Percentiles rank a stretch among this genome's conserved stretches.
These are phyloP conservation scores for Hypoxylon subgilvum DNA, from an alignment of 495 filamentous ascomycete species.

Conservation along the genomic window DNA sequence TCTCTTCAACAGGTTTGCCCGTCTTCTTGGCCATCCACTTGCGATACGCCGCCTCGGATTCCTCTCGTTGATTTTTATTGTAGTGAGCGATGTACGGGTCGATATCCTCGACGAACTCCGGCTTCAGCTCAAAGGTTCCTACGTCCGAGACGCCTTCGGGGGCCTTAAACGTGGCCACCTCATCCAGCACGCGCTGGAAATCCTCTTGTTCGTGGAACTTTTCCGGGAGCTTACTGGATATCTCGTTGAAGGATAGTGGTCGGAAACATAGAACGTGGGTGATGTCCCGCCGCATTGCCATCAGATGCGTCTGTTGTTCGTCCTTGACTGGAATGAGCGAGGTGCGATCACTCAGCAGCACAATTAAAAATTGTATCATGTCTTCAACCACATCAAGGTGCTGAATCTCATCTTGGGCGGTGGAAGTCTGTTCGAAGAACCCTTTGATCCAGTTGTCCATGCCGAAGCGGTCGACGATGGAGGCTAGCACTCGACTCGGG, in stretches of 20 bases:
- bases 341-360: conserved; percentile 85
- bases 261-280: conserved; percentile 95
- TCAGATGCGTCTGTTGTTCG: conserved; percentile 65
- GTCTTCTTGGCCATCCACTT: conserved; percentile 87
- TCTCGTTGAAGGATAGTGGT: conserved; percentile 89
- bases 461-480: conserved; percentile 88
- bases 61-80: conserved; percentile 95
- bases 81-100: conserved; percentile 96
- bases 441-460: conserved; percentile 90
- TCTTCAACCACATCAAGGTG: conserved; percentile 93
- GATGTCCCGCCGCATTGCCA: conserved; percentile 84
- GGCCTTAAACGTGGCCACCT: conserved; percentile 85
- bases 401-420: conserved; percentile 80
- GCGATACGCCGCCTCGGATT: conserved; percentile 86
- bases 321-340: conserved; percentile 75
- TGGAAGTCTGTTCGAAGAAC: conserved; percentile 67
- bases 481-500: conserved; percentile 82
- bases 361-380: conserved; percentile 90
- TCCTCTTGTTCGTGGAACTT: conserved; percentile 82
- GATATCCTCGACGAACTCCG: conserved; percentile 79
- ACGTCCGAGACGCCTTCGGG: conserved; percentile 92
- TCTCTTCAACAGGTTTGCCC: conserved; percentile 77
- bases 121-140: conserved; percentile 91
- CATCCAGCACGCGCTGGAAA: conserved; percentile 79
- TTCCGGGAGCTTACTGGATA: conserved; percentile 80